Conservation (phyloP, 208 protist genomes). For the Trypanosoma mega region DNA sequence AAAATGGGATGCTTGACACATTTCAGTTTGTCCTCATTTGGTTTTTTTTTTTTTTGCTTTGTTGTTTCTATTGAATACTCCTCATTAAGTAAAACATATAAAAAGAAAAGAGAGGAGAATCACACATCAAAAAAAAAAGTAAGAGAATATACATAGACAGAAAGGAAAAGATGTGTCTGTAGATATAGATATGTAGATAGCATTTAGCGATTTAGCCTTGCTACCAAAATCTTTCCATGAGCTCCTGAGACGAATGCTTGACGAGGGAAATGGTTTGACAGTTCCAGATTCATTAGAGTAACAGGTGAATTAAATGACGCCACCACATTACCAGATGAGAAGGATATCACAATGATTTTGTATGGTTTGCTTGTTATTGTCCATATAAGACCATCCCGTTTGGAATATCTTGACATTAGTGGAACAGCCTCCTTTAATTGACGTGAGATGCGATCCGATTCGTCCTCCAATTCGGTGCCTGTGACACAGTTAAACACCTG, state of each 20-base stretch:
- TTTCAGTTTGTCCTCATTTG: too few species aligned
- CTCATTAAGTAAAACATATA: too few species aligned
- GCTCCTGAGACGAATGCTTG: slow-evolving; percentile 35
- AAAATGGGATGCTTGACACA: too few species aligned
- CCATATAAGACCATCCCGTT: slow-evolving; percentile 44
- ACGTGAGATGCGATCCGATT: slow-evolving; percentile 30
- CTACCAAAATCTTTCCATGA: slow-evolving; percentile 15
- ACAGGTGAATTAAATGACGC: slow-evolving; percentile 31
- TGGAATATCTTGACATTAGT: slow-evolving; percentile 36
- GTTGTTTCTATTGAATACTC: too few species aligned
- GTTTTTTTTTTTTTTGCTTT: too few species aligned
- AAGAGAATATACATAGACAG: neutral
- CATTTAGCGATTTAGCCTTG: slow-evolving; percentile 17
- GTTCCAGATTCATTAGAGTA: slow-evolving; percentile 34
- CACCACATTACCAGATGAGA: slow-evolving; percentile 34
- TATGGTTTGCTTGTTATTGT: slow-evolving; percentile 38
- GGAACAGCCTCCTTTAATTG: slow-evolving; percentile 25
- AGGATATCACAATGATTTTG: slow-evolving; percentile 36
- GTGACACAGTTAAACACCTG: slow-evolving; percentile 68
- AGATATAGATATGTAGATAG: too few species aligned
- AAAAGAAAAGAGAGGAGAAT: neutral
- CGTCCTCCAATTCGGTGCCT: slow-evolving; percentile 29
- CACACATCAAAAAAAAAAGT: slow-evolving; percentile 16
- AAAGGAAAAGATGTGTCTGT: neutral
- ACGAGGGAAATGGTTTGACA: slow-evolving; percentile 14